Evolutionary conservation across 345 rosid species (phyloP).

Genomic region (Capsella bursapastoris): DNA sequence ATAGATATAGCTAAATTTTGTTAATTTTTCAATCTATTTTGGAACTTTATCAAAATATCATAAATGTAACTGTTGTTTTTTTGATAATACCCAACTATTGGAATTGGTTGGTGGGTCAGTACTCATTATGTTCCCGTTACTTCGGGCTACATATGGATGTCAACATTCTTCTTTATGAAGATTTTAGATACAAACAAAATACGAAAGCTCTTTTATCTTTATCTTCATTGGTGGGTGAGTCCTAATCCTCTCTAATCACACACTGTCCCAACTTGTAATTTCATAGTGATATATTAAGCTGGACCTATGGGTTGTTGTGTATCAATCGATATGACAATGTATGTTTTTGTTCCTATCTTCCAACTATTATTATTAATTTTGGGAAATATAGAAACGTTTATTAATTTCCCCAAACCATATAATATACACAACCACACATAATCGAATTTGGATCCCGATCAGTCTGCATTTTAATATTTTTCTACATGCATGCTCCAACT

Average conservation of each 20-base stretch:
- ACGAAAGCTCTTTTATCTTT: constrained; percentile 6
- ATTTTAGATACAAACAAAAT: not conserved
- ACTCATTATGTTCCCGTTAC: constrained; percentile 26
- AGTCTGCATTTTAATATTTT: constrained; percentile 4
- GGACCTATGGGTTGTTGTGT: constrained; percentile 21
- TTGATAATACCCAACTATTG: constrained; percentile 16
- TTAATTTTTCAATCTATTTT: no score
- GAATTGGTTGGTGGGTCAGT: constrained; percentile 23
- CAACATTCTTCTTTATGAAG: not conserved
- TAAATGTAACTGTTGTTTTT: not conserved
- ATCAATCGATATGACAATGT: constrained; percentile 27
- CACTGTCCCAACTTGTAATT: constrained; percentile 35
- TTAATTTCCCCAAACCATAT: constrained; percentile 1
- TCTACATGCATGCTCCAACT: not conserved
- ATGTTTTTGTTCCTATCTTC: constrained; percentile 32
- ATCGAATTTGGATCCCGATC: not conserved
- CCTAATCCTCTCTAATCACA: constrained; percentile 26
- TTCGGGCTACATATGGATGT: constrained; percentile 3
- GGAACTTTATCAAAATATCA: no score
- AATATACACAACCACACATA: constrained; percentile 11
- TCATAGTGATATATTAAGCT: constrained; percentile 15
- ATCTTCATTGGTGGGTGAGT: constrained; percentile 38
- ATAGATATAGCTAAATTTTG: no score
- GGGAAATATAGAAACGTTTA: no score
- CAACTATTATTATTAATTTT: not conserved